Conservation (phyloP, 2,329 filamentous ascomycete genomes). For the Fonsecaea multimorphosa region DNA sequence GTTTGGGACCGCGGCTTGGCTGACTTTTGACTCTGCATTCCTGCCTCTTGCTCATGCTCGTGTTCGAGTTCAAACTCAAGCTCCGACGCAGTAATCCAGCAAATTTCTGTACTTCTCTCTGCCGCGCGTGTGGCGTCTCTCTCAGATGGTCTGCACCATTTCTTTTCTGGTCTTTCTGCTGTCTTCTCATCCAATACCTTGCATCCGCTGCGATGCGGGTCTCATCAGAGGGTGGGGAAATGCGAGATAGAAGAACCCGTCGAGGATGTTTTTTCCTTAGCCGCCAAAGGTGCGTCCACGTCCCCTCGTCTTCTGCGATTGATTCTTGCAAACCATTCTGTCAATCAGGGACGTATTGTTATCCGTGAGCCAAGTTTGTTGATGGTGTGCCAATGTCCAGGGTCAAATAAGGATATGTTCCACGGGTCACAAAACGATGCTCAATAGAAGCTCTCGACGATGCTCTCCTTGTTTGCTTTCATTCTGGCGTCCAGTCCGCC, state of each 20-base stretch:
- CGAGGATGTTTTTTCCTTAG: not conserved
- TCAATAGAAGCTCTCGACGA: constrained; percentile 98
- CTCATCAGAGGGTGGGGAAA: not conserved
- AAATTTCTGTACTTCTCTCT: not conserved
- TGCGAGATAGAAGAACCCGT: not conserved
- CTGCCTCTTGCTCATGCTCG: not conserved
- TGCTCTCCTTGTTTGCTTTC: constrained; percentile 92
- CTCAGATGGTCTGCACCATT: not conserved
- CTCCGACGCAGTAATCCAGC: too few species aligned
- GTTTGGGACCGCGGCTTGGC: too few species aligned
- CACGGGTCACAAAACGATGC: not conserved
- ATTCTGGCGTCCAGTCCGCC: constrained; percentile 59
- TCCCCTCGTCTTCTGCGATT: not conserved
- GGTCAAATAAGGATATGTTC: not conserved
- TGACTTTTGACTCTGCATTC: not conserved
- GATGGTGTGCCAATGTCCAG: not conserved
- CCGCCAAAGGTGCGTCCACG: not conserved
- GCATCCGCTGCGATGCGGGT: not conserved
- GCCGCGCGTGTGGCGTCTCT: not conserved
- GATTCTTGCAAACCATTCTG: not conserved
- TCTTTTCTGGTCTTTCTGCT: too few species aligned
- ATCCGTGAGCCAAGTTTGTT: not conserved
- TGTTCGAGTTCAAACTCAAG: not conserved
- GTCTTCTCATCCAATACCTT: not conserved
- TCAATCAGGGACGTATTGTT: not conserved